Percentiles rank a stretch among this genome's conserved stretches.
phyloP scores from a whole-genome alignment of 2,329 filamentous ascomycete genomes.

The Rhinocladiella similis region DNA sequence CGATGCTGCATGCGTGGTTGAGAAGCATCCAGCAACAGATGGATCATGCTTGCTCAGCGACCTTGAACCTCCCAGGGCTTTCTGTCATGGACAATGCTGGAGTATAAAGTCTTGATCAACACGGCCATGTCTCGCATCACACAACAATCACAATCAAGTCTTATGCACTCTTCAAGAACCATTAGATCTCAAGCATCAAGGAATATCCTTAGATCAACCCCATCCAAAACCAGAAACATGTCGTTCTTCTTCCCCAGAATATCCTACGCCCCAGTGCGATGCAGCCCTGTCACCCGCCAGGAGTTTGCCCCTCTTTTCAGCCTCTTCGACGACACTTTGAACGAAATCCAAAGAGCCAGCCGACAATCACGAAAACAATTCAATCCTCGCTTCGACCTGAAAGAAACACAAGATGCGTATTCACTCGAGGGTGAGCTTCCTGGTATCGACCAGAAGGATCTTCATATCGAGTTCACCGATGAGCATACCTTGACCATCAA shows the following conservation, averaged over 20 bases:
- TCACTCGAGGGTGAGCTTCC: slow-evolving; percentile 51
- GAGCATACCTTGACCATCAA: slow-evolving; percentile 48
- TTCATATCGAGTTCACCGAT: slow-evolving; percentile 51
- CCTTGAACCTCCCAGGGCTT: slow-evolving; percentile 16
- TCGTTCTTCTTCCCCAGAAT: slow-evolving; percentile 39
- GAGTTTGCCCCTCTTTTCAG: slow-evolving; percentile 48
- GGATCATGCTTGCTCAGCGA: slow-evolving; percentile 24
- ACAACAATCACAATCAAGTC: slow-evolving; percentile 25
- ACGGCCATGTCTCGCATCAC: slow-evolving; percentile 14
- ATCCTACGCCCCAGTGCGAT: slow-evolving; percentile 26
- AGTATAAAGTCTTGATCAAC: slow-evolving; percentile 24
- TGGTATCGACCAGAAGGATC: slow-evolving; percentile 46
- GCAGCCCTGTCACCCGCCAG: slow-evolving; percentile 27
- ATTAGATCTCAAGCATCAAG: slow-evolving; percentile 21
- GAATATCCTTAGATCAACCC: slow-evolving; percentile 21
- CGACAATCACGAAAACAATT: slow-evolving; percentile 35
- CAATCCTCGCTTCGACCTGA: slow-evolving; percentile 49
- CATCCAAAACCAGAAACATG: slow-evolving; percentile 35
- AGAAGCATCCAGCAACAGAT: slow-evolving; percentile 24
- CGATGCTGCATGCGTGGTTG: slow-evolving; percentile 19
- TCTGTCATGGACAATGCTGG: slow-evolving; percentile 18
- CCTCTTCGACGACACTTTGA: slow-evolving; percentile 44
- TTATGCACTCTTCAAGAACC: slow-evolving; percentile 30
- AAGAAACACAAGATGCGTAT: slow-evolving; percentile 46
- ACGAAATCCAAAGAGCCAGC: slow-evolving; percentile 24